A percentile compares a stretch with the other conserved stretches of the same genome.
phyloP scores from a whole-genome alignment of 805 yeast genomes.

The Sugiyamaella qingdaonensis region DNA sequence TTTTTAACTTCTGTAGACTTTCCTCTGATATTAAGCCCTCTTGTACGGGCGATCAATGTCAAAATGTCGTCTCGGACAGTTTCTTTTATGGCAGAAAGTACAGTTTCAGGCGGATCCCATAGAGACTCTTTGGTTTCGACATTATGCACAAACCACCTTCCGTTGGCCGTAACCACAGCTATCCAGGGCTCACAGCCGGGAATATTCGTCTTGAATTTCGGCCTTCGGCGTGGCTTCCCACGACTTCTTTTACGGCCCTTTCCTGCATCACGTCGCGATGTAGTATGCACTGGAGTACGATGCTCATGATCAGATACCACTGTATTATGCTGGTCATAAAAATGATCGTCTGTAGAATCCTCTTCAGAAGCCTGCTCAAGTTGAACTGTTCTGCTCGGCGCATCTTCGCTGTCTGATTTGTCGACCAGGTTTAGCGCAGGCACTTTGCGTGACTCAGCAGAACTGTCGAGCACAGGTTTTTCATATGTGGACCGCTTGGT shows the following conservation, averaged over 20 bases:
- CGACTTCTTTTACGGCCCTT: neutral
- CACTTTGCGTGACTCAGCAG: constrained; percentile 6
- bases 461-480: constrained; percentile 27
- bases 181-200: constrained; percentile 35
- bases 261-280: neutral
- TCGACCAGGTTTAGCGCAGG: too few relatives aligned
- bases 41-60: constrained; percentile 35
- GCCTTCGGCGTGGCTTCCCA: constrained; percentile 10
- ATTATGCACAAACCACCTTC: constrained; percentile 42
- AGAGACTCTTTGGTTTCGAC: constrained; percentile 26
- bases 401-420: neutral
- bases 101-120: constrained; percentile 37
- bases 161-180: constrained; percentile 40
- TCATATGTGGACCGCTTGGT: constrained; percentile 40
- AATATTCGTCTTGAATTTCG: constrained; percentile 19
- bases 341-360: neutral
- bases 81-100: constrained; percentile 26
- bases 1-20: constrained; percentile 3
- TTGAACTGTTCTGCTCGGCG: neutral
- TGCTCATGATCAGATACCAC: neutral
- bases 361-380: neutral
- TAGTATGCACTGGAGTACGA: neutral
- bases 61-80: constrained; percentile 33
- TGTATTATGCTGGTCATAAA: neutral
- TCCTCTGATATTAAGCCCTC: constrained; percentile 33